Percentiles rank a stretch among this genome's conserved stretches.
Evolutionary conservation across 1,284 basidiomycete species (phyloP).

Genomic region (Trametes polyzona): DNA sequence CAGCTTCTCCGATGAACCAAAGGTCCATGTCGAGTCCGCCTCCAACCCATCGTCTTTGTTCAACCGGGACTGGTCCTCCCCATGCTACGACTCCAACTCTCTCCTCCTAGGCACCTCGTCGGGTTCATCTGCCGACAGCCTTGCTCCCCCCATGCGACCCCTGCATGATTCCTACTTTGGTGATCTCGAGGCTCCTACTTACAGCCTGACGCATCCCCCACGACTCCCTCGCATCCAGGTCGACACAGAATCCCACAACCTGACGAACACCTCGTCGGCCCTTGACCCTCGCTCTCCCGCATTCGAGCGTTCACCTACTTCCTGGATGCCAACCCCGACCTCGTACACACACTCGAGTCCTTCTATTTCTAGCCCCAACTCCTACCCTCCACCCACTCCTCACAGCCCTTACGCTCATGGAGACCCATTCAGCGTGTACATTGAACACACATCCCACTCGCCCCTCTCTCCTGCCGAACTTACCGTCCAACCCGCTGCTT

Average conservation of each 20-base stretch:
- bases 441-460: slow-evolving; percentile 10
- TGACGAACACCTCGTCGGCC: neutral
- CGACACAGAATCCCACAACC: slow-evolving; percentile 7
- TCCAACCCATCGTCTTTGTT: neutral
- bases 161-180: neutral
- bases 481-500: neutral
- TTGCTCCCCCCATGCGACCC: neutral
- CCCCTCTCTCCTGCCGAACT: slow-evolving; percentile 10
- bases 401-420: neutral
- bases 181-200: neutral
- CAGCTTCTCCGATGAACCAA: neutral
- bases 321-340: slow-evolving; percentile 1
- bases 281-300: slow-evolving; percentile 4
- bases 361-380: slow-evolving; percentile 18
- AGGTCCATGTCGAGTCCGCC: neutral
- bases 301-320: slow-evolving; percentile 11
- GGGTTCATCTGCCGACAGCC: neutral
- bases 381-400: slow-evolving; percentile 17
- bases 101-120: neutral
- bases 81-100: neutral
- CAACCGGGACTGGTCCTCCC: neutral
- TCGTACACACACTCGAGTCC: slow-evolving; percentile 13
- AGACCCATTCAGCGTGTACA: neutral
- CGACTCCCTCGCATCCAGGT: slow-evolving; percentile 16
- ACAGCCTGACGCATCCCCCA: neutral